phyloP scores from a whole-genome alignment of 2,329 filamentous ascomycete genomes.

The Teratosphaeria zuluensis region DNA sequence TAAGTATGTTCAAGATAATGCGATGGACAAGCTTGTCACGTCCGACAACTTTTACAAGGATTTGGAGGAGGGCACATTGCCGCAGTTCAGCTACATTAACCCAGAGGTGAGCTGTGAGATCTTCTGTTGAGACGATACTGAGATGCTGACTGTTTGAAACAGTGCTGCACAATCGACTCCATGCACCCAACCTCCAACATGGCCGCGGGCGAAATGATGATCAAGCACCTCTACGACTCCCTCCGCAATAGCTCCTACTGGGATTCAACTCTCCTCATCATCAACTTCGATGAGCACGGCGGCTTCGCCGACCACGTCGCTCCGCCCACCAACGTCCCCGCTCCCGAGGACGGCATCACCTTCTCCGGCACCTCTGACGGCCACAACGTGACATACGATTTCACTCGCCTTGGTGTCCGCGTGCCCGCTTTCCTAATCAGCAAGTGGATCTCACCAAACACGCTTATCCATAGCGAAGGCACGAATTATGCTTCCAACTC shows the following conservation, averaged over 20 bases:
- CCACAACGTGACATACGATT: constrained; percentile 28
- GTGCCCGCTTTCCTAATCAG: constrained; percentile 7
- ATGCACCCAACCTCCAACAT: constrained; percentile 33
- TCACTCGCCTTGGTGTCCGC: constrained; percentile 31
- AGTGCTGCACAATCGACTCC: constrained; percentile 12
- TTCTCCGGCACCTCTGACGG: constrained; percentile 24
- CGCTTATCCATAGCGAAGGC: constrained; percentile 30
- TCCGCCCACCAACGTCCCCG: constrained; percentile 28
- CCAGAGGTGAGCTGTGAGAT: constrained; percentile 9
- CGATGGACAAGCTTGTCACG: constrained; percentile 23
- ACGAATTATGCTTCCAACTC: constrained; percentile 28
- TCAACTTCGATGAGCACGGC: constrained; percentile 33
- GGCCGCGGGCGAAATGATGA: constrained; percentile 29
- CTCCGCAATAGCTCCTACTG: constrained; percentile 32
- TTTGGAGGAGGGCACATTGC: constrained; percentile 15
- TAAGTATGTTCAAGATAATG: constrained; percentile 30
- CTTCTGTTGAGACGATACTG: constrained; percentile 13
- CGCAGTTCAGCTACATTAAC: constrained; percentile 19
- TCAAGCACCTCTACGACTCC: constrained; percentile 35
- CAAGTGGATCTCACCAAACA: constrained; percentile 13
- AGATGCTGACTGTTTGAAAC: not conserved
- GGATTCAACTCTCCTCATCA: constrained; percentile 30
- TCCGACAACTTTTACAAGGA: constrained; percentile 18
- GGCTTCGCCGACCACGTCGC: constrained; percentile 33
- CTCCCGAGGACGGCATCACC: constrained; percentile 21